Conservation (phyloP, 805 yeast species). For the Wickerhamiella brachini region DNA sequence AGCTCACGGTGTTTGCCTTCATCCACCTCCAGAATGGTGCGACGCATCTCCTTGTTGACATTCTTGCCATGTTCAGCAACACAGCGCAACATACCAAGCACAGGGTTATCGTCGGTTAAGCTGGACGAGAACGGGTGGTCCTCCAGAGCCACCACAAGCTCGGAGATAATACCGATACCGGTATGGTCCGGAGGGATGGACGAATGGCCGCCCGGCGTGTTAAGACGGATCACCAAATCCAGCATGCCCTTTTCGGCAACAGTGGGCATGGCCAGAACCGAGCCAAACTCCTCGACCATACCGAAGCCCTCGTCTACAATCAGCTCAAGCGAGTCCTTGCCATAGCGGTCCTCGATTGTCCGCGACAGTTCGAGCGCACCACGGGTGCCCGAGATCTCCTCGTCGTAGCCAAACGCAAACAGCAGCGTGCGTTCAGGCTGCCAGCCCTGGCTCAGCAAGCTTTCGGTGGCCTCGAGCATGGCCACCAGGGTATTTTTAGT, state of each 20-base stretch:
- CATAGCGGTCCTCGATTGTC: conserved; percentile 39
- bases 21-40: conserved; percentile 12
- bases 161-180: conserved; percentile 58
- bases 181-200: conserved; percentile 73
- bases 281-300: conserved; percentile 29
- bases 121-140: conserved; percentile 37
- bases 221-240: conserved; percentile 35
- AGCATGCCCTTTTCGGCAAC: conserved; percentile 52
- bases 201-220: conserved; percentile 68
- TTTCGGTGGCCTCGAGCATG: conserved; percentile 51
- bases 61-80: conserved; percentile 30
- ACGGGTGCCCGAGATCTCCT: conserved; percentile 50
- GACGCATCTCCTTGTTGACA: conserved; percentile 10
- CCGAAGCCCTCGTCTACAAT: conserved; percentile 61
- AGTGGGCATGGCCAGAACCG: conserved; percentile 39
- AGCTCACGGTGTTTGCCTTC: conserved; percentile 8
- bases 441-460: conserved; percentile 38
- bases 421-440: conserved; percentile 48
- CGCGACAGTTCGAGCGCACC: conserved; percentile 49
- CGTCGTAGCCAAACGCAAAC: conserved; percentile 66
- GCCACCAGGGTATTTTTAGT: conserved; percentile 60
- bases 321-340: conserved; percentile 47
- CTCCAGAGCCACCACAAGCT: conserved; percentile 45
- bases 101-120: conserved; percentile 47
- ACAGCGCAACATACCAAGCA: conserved; percentile 45